These are phyloP conservation scores for Vitis riparia DNA, from an alignment of 164 flowering plant genomes.

Conservation along the genomic window DNA sequence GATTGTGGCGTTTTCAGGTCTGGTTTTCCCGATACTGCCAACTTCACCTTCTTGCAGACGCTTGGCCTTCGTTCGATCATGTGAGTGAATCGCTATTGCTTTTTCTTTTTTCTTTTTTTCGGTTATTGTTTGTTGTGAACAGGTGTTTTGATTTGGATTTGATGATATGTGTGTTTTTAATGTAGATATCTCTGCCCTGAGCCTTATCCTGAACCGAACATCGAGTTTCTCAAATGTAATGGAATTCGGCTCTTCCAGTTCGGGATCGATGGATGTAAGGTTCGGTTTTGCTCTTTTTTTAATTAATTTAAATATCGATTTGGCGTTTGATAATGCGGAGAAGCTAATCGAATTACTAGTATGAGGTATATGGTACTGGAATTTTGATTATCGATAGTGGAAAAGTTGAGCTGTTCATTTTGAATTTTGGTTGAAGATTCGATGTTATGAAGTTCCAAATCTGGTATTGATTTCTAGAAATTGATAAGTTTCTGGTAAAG, in stretches of 20 bases:
- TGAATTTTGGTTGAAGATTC: too few relatives aligned
- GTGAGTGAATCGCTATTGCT: constrained; percentile 18
- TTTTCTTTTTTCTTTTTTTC: not conserved
- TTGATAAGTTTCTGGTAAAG: too few relatives aligned
- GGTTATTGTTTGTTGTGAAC: not conserved
- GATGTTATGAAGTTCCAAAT: too few relatives aligned
- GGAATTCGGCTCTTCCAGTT: constrained; percentile 45
- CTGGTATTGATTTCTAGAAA: too few relatives aligned
- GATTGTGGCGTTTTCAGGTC: constrained; percentile 50
- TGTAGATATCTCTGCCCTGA: constrained; percentile 49
- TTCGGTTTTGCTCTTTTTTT: not conserved
- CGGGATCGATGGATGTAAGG: constrained; percentile 52
- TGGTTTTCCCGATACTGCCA: constrained; percentile 49
- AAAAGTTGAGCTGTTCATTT: too few relatives aligned
- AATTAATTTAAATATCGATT: too few relatives aligned
- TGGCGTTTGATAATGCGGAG: too few relatives aligned
- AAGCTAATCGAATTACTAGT: too few relatives aligned
- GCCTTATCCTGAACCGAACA: constrained; percentile 42
- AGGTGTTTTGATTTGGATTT: constrained; percentile 1
- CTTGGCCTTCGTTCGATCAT: constrained; percentile 44
- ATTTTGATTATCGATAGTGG: too few relatives aligned
- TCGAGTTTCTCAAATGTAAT: constrained; percentile 38
- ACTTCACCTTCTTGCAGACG: constrained; percentile 44
- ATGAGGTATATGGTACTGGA: too few relatives aligned
- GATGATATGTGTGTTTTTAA: not conserved